Evolutionary conservation across 495 filamentous ascomycete genomes (phyloP).

Genomic region (Penicillium mononematosum): DNA sequence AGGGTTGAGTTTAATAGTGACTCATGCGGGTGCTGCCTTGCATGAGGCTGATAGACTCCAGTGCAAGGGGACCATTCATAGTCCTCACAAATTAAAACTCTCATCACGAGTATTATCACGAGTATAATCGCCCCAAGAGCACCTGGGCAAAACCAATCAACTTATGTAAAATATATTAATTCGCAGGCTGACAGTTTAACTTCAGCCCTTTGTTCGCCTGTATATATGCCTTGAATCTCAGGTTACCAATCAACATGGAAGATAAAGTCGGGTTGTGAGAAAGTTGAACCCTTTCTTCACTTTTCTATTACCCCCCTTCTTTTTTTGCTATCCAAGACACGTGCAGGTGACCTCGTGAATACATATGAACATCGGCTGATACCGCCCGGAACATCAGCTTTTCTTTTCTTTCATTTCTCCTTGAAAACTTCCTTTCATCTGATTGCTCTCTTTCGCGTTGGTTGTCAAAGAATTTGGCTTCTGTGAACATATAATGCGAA

Average conservation of each 20-base stretch:
- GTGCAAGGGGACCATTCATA: conserved; percentile 7
- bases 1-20: conserved; percentile 8
- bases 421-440: conserved; percentile 5
- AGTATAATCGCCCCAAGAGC: background rate
- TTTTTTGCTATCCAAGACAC: background rate
- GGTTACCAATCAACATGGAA: background rate
- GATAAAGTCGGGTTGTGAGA: background rate
- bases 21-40: conserved; percentile 12
- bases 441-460: background rate
- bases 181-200: background rate
- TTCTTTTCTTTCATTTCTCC: conserved; percentile 2
- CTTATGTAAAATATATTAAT: background rate
- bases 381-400: conserved; percentile 9
- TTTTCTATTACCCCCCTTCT: background rate
- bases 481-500: conserved; percentile 31
- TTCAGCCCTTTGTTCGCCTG: background rate
- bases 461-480: background rate
- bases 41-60: conserved; percentile 7
- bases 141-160: background rate
- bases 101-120: background rate
- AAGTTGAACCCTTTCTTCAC: background rate
- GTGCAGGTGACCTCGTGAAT: conserved; percentile 4
- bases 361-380: conserved; percentile 13
- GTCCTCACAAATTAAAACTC: background rate
- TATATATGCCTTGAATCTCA: background rate